These are phyloP conservation scores for Acanthamoeba culbertsoni DNA, from an alignment of 208 protist species.

Conservation along the genomic window DNA sequence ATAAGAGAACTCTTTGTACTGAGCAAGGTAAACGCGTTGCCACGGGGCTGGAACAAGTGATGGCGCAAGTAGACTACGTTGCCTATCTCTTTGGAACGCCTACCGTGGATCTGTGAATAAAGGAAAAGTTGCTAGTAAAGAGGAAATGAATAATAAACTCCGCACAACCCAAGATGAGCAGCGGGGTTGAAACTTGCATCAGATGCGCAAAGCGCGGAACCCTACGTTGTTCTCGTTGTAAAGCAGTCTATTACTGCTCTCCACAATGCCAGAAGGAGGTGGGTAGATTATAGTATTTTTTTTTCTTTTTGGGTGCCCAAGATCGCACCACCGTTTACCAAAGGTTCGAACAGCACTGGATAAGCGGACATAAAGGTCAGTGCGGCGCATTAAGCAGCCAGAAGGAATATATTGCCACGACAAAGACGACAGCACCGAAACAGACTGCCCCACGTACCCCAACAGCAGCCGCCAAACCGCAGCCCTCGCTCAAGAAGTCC, in stretches of 20 bases:
- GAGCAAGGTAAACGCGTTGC: no score
- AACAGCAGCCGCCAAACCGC: neutral
- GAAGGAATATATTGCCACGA: conserved; percentile 17
- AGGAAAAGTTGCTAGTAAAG: no score
- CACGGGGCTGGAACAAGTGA: no score
- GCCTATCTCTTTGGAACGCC: no score
- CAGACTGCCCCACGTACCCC: no score
- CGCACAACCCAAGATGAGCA: neutral
- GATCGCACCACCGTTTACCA: no score
- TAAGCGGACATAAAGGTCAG: conserved; percentile 46
- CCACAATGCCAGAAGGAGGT: conserved; percentile 16
- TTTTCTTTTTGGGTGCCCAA: no score
- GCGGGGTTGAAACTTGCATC: neutral
- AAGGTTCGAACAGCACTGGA: neutral
- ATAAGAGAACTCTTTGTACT: no score
- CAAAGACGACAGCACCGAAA: neutral
- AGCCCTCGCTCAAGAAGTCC: neutral
- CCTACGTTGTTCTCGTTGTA: conserved; percentile 33
- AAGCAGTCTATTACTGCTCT: conserved; percentile 55
- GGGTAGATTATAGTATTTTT: neutral
- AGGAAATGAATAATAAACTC: no score
- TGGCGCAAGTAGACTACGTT: no score
- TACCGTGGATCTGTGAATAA: no score
- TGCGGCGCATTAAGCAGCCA: neutral
- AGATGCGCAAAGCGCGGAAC: conserved; percentile 40